Evolutionary conservation across 208 protist genomes (phyloP), one percentile per base, ranked within the genome.

Genomic region (Acanthamoeba quina): DNA sequence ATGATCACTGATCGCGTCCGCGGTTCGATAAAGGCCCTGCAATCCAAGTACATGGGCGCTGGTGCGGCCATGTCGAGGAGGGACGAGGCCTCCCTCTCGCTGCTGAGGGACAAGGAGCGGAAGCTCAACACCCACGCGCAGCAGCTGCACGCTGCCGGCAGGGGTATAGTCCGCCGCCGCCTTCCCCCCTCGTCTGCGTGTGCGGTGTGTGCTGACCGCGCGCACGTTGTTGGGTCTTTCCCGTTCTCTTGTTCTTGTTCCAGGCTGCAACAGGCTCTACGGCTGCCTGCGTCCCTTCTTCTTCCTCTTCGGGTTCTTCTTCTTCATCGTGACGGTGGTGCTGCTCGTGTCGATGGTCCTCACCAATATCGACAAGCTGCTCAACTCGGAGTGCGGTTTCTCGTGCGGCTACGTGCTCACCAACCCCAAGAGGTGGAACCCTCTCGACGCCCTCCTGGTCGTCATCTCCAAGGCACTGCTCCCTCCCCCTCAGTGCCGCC

Each of bases 361-460:
- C 15, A 93, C 90, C 90, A 93, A 93, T 68, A 83, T 93, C 54
- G 90, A 93, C 72, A 93, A 93, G 90, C 19, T 93, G 19, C 49
- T 93, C 49, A 76, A 93, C 68, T 93, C 90, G 5, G 90, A 93
- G 64, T 93, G 90, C 54, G 90, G 90, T 9, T 17, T 68, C 68
- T 83, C 62, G 10, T 93, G 90, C 37, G 90, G 90, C 90, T 93
- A 93, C 49, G 54, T 83, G 6, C 70, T 93, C 68, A 93, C 90
- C 56, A 52, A 83, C 29, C 90, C 90, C 52, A 93, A 93, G 72
- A 82, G 83, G 52, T 93, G 90, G 90, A 93, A 93, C 56, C 90
- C 90, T 37, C 64, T 93, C 56, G 90, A 93, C 41, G 56, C 90
- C 52, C 83, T 76, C 37, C 68, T 93, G 19, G 90, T 93, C 66